Percentiles rank a stretch among this genome's conserved stretches.
Evolutionary conservation across 306 rosid species (phyloP).

Genomic region (Prunus campanulata): DNA sequence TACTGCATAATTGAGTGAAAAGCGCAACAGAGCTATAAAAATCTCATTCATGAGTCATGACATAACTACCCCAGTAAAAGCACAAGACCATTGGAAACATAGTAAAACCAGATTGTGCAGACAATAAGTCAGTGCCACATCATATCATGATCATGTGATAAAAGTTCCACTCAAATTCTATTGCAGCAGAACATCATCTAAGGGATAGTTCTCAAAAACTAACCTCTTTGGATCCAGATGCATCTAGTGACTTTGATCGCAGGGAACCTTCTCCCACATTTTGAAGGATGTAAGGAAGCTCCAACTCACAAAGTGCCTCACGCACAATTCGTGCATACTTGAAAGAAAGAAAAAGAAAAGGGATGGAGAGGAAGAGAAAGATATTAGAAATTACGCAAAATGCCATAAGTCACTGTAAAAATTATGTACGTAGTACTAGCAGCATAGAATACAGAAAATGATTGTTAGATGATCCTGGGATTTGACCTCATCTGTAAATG

Average conservation of each 20-base stretch:
- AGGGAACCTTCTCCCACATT: conserved; percentile 82
- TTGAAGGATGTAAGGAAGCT: conserved; percentile 85
- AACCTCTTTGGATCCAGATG: conserved; percentile 76
- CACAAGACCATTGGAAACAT: too few relatives aligned
- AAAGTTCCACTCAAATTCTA: too few relatives aligned
- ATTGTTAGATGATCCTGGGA: too few relatives aligned
- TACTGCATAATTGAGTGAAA: too few relatives aligned
- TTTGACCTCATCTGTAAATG: too few relatives aligned
- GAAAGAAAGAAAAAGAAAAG: neutral
- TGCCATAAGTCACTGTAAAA: neutral
- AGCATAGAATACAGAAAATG: too few relatives aligned
- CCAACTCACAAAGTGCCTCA: conserved; percentile 94
- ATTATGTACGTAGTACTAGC: neutral
- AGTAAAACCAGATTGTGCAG: too few relatives aligned
- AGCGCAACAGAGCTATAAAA: too few relatives aligned
- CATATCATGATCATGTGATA: too few relatives aligned
- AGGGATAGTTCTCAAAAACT: conserved; percentile 9
- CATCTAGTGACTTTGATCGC: conserved; percentile 46
- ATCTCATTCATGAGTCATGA: too few relatives aligned
- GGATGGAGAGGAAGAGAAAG: neutral
- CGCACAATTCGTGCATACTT: conserved; percentile 88
- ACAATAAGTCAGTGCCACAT: too few relatives aligned
- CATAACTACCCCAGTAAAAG: too few relatives aligned
- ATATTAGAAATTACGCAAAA: neutral
- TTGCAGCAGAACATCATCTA: neutral